Percentiles rank a stretch among this genome's conserved stretches.
Evolutionary conservation across 2,329 filamentous ascomycete species (phyloP).

Genomic region (Aotearoamyces nothofagi): DNA sequence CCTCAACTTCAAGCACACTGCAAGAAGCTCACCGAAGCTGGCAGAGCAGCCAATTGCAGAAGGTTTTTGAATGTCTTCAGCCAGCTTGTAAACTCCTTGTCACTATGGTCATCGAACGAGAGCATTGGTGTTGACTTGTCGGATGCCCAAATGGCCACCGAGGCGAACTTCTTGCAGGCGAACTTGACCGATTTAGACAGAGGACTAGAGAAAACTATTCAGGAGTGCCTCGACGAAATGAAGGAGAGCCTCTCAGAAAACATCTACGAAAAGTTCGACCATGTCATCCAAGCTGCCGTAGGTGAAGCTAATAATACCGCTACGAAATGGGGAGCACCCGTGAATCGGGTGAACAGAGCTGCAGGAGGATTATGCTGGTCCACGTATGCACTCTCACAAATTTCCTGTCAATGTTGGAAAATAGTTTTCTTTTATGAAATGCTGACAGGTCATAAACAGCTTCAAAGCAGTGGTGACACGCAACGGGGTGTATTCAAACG

Average conservation of each 20-base stretch:
- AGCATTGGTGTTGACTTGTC: conserved; percentile 24
- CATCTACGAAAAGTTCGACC: conserved; percentile 28
- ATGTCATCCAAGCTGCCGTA: conserved; percentile 23
- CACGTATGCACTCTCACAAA: too few relatives aligned
- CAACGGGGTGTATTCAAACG: conserved; percentile 28
- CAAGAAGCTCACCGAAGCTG: conserved; percentile 36
- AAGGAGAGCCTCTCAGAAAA: conserved; percentile 25
- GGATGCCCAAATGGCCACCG: conserved; percentile 21
- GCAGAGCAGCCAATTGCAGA: conserved; percentile 26
- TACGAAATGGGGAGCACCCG: conserved; percentile 22
- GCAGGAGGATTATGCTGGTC: conserved; percentile 31
- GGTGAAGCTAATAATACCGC: conserved; percentile 21
- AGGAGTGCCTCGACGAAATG: conserved; percentile 23
- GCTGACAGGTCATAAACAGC: neutral
- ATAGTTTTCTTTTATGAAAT: too few relatives aligned
- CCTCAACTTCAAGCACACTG: conserved; percentile 43
- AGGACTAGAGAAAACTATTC: conserved; percentile 24
- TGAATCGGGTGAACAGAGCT: conserved; percentile 18
- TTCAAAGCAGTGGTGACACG: conserved; percentile 13
- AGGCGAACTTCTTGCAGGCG: conserved; percentile 22
- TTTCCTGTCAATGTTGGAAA: too few relatives aligned
- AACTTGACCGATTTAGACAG: conserved; percentile 24
- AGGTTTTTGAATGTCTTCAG: conserved; percentile 34
- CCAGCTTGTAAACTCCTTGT: conserved; percentile 35
- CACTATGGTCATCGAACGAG: conserved; percentile 31